Evolutionary conservation across 768 basidiomycete genomes (phyloP).

Genomic region (Russula foetens): DNA sequence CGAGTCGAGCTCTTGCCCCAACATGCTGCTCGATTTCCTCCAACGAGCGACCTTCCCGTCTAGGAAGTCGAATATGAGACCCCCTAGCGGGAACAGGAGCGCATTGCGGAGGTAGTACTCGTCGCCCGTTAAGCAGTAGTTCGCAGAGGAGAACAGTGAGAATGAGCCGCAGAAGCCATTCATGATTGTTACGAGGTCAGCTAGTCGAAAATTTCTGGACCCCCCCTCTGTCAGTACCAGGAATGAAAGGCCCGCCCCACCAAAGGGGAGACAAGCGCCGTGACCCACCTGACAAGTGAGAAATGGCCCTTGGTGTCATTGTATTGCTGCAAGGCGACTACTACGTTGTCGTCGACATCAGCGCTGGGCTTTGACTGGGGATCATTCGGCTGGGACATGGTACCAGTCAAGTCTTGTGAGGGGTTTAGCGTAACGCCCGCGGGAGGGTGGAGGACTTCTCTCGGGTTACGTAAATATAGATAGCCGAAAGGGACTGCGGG

Average conservation of each 20-base stretch:
- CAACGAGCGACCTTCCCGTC: conserved; percentile 98
- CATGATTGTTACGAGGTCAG: conserved; percentile 97
- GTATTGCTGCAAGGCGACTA: conserved; percentile 66
- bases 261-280: not conserved
- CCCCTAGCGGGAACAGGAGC: conserved; percentile 81
- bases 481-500: too few species aligned
- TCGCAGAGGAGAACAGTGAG: conserved; percentile 88
- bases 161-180: conserved; percentile 97
- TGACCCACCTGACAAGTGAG: conserved; percentile 80
- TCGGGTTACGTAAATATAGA: conserved; percentile 2
- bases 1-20: conserved; percentile 97
- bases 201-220: conserved; percentile 89
- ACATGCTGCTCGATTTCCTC: conserved; percentile 91
- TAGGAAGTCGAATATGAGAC: conserved; percentile 95
- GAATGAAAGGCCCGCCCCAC: not conserved
- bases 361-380: conserved; percentile 25
- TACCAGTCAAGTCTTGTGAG: conserved; percentile 10
- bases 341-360: conserved; percentile 21
- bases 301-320: conserved; percentile 91
- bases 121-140: conserved; percentile 77
- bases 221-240: conserved; percentile 18
- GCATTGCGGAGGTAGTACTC: conserved; percentile 78
- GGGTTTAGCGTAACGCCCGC: not conserved
- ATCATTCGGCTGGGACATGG: conserved; percentile 45
- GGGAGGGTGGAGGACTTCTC: not conserved